phyloP scores from a whole-genome alignment of 164 flowering plant genomes.

The Echeveria elegans region DNA sequence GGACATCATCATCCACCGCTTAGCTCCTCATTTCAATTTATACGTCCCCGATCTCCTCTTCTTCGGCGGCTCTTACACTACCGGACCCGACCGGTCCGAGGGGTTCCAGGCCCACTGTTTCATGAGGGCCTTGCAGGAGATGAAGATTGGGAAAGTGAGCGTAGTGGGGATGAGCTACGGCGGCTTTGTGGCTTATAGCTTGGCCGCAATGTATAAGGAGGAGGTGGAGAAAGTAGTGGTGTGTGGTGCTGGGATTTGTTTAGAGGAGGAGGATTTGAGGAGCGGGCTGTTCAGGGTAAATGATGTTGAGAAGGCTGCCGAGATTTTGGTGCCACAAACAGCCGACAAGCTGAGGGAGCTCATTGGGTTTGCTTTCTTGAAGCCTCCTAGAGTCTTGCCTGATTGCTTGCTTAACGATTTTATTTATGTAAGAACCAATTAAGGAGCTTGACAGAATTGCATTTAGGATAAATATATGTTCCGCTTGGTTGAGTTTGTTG shows the following conservation, averaged over 20 bases:
- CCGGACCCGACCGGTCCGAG: conserved; percentile 30
- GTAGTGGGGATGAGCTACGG: conserved; percentile 38
- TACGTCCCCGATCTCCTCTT: conserved; percentile 50
- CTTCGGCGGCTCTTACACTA: conserved; percentile 40
- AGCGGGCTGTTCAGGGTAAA: conserved; percentile 29
- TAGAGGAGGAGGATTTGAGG: conserved; percentile 40
- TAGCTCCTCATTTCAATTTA: conserved; percentile 31
- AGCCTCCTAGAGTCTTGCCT: conserved; percentile 31
- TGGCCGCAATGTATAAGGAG: conserved; percentile 34
- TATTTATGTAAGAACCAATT: conserved; percentile 26
- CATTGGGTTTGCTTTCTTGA: conserved; percentile 24
- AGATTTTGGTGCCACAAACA: conserved; percentile 39
- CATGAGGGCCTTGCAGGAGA: conserved; percentile 26
- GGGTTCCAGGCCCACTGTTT: conserved; percentile 43
- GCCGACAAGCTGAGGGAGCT: conserved; percentile 34
- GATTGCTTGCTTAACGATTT: conserved; percentile 32
- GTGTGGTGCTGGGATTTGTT: conserved; percentile 40
- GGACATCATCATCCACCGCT: conserved; percentile 18
- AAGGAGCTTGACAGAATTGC: background rate
- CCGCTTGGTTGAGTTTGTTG: background rate
- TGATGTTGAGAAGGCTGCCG: conserved; percentile 30
- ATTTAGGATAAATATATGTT: background rate
- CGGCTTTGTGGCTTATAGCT: conserved; percentile 43
- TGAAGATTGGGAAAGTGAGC: conserved; percentile 7
- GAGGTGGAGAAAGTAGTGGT: conserved; percentile 31